Evolutionary conservation across 106 monocot genomes (phyloP).

Genomic region (Dioscorea dumetorum): DNA sequence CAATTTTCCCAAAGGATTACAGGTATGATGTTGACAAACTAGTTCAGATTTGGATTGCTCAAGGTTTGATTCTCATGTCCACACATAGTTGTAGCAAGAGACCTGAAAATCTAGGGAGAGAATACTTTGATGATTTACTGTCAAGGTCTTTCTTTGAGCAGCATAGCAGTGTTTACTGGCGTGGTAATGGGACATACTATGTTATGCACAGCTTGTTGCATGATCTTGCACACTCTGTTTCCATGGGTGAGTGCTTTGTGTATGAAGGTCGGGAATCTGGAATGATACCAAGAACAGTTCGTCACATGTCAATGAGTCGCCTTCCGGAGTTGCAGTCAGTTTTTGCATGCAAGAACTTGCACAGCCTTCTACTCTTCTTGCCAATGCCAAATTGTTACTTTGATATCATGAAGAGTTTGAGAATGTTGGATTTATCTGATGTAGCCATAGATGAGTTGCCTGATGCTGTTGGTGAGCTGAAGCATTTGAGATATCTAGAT

Average conservation of each 20-base stretch:
- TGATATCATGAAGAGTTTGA: background rate
- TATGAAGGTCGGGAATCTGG: background rate
- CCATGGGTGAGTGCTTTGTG: background rate
- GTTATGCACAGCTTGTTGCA: background rate
- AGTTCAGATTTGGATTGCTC: background rate
- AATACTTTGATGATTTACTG: background rate
- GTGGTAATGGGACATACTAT: background rate
- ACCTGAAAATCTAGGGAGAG: background rate
- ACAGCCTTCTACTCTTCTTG: background rate
- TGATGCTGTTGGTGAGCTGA: background rate
- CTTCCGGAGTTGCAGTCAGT: background rate
- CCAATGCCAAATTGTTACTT: background rate
- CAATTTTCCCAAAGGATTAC: background rate
- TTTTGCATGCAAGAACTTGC: background rate
- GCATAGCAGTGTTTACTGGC: background rate
- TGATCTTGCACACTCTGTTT: background rate
- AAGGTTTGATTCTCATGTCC: background rate
- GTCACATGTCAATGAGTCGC: background rate
- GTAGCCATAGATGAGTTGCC: background rate
- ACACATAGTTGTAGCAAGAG: background rate
- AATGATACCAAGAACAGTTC: background rate
- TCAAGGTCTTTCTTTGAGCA: background rate
- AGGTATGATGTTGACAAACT: background rate
- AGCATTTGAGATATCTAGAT: background rate
- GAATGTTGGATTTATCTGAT: background rate